phyloP scores from a whole-genome alignment of 1,284 basidiomycete genomes.

The Apiotrichum sp. region DNA sequence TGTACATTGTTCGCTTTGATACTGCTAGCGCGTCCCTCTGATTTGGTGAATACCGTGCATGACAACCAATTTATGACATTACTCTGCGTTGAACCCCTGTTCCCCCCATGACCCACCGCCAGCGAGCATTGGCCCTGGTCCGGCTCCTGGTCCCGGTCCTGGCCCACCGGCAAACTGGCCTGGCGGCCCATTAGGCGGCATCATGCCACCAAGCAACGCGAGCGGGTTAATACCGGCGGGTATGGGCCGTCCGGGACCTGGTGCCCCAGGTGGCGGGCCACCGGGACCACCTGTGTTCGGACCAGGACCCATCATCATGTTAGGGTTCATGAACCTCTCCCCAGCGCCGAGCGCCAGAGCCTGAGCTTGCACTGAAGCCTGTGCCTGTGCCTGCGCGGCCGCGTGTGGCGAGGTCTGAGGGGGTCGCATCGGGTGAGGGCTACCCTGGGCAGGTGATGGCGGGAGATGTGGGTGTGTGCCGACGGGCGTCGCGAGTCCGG shows the following conservation, averaged over 20 bases:
- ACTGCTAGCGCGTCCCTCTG: too few relatives aligned
- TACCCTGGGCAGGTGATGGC: neutral
- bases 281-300: neutral
- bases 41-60: neutral
- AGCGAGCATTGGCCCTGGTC: constrained; percentile 5
- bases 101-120: constrained; percentile 6
- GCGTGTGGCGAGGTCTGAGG: neutral
- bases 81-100: neutral
- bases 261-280: too few relatives aligned
- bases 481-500: too few relatives aligned
- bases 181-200: neutral
- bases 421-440: neutral
- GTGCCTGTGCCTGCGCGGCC: constrained; percentile 3
- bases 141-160: neutral
- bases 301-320: neutral
- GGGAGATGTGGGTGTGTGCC: neutral
- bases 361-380: constrained; percentile 9
- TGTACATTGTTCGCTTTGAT: too few relatives aligned
- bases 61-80: neutral
- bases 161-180: neutral
- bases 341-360: constrained; percentile 9
- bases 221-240: constrained; percentile 6
- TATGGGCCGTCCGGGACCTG: neutral
- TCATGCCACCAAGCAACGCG: constrained; percentile 9
- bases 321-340: neutral